Conservation (phyloP, 148 eudicot species). For the Rhododendron molle region DNA sequence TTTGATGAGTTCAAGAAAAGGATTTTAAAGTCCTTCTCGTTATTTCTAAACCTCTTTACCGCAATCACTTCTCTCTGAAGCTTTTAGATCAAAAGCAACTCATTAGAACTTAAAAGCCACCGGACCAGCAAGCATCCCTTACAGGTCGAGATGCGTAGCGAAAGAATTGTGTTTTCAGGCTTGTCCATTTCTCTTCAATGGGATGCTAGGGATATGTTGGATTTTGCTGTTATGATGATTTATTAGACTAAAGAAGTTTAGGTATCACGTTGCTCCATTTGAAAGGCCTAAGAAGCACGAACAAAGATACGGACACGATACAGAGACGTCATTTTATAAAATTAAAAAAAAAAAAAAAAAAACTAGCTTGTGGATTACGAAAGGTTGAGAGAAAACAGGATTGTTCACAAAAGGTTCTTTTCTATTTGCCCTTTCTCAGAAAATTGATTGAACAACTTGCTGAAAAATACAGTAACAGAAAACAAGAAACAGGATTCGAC, state of each 20-base stretch:
- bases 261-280: background rate
- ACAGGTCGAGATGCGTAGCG: no score
- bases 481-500: background rate
- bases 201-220: background rate
- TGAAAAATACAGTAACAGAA: background rate
- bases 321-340: no score
- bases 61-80: background rate
- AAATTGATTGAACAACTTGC: background rate
- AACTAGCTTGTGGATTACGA: no score
- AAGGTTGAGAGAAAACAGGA: background rate
- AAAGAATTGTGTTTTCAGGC: background rate
- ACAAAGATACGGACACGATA: no score
- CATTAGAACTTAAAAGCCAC: background rate
- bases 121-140: background rate
- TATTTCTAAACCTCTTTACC: background rate
- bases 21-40: background rate
- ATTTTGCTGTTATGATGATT: background rate
- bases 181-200: background rate
- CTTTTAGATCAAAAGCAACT: background rate
- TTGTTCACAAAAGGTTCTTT: background rate
- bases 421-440: background rate
- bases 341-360: no score
- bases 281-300: background rate
- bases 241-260: background rate
- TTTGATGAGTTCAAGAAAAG: no score